These are phyloP conservation scores for Vanderwaltozyma verrucispora DNA, from an alignment of 805 yeast species.

Conservation along the genomic window DNA sequence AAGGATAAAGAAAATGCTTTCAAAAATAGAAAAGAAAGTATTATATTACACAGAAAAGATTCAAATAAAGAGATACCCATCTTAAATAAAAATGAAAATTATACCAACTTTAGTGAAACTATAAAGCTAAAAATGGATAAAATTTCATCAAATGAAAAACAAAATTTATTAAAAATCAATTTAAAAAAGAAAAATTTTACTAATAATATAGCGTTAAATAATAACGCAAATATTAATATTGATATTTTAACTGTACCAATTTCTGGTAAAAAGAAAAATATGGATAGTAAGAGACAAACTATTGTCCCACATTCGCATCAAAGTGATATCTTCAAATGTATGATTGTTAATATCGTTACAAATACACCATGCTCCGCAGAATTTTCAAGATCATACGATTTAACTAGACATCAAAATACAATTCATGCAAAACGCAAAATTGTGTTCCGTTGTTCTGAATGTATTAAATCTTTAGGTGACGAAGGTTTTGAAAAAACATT, in stretches of 20 bases:
- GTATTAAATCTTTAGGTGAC: conserved; percentile 41
- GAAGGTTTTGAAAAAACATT: conserved; percentile 60
- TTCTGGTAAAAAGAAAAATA: neutral
- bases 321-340: conserved; percentile 2
- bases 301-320: neutral
- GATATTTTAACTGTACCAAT: neutral
- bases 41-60: conserved; percentile 6
- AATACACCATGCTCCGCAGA: conserved; percentile 28
- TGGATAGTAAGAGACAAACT: neutral
- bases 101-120: too few species aligned
- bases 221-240: neutral
- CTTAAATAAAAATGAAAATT: neutral
- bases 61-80: neutral
- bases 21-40: conserved; percentile 8
- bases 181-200: neutral
- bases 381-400: conserved; percentile 89
- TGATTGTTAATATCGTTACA: conserved; percentile 2
- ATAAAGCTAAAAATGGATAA: neutral
- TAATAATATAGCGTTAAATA: neutral
- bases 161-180: neutral
- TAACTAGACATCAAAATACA: conserved; percentile 92
- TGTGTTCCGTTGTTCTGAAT: conserved; percentile 74
- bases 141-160: neutral
- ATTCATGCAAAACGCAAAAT: conserved; percentile 85
- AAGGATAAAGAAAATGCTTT: neutral